Evolutionary conservation across 2,329 filamentous ascomycete species (phyloP).

Genomic region (Penicillium sp.): DNA sequence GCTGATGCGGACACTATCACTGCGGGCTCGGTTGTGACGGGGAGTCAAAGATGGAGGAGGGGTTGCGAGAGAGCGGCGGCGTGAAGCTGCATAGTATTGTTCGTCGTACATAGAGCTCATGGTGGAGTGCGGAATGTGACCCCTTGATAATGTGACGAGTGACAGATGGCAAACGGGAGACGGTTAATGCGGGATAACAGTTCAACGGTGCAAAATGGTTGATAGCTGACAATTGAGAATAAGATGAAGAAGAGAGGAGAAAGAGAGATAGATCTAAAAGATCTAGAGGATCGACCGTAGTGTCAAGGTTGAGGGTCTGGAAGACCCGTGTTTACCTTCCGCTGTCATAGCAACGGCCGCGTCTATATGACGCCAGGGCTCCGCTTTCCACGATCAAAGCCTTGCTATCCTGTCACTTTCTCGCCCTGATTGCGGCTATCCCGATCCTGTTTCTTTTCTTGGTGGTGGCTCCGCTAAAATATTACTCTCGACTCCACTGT

Average conservation of each 20-base stretch:
- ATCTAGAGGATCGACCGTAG: slow-evolving; percentile 22
- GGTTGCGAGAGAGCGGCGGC: slow-evolving; percentile 56
- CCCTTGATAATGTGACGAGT: slow-evolving; percentile 13
- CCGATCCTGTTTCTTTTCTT: slow-evolving; percentile 20
- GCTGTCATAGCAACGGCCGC: slow-evolving; percentile 41
- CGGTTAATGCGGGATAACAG: not conserved
- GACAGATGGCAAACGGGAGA: not conserved
- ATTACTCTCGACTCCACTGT: slow-evolving; percentile 22
- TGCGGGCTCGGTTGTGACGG: slow-evolving; percentile 51
- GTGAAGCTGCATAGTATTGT: slow-evolving; percentile 57
- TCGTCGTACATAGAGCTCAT: slow-evolving; percentile 43
- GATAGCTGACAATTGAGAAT: not conserved
- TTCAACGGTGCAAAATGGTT: too few species aligned
- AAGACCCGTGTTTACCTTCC: slow-evolving; percentile 37
- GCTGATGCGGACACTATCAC: slow-evolving; percentile 69
- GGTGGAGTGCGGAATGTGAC: slow-evolving; percentile 24
- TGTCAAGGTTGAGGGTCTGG: slow-evolving; percentile 18
- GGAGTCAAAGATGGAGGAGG: slow-evolving; percentile 45
- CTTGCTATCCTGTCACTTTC: slow-evolving; percentile 14
- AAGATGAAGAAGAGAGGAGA: slow-evolving; percentile 5
- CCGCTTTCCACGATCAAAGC: slow-evolving; percentile 13
- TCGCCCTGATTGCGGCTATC: slow-evolving; percentile 15
- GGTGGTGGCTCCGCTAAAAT: slow-evolving; percentile 12
- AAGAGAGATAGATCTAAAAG: slow-evolving; percentile 15
- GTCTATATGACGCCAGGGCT: slow-evolving; percentile 25